Percentiles rank a stretch among this genome's conserved stretches.
Evolutionary conservation across 352 stramenopile genomes (phyloP).

Genomic region (Peronospora belbahrii): DNA sequence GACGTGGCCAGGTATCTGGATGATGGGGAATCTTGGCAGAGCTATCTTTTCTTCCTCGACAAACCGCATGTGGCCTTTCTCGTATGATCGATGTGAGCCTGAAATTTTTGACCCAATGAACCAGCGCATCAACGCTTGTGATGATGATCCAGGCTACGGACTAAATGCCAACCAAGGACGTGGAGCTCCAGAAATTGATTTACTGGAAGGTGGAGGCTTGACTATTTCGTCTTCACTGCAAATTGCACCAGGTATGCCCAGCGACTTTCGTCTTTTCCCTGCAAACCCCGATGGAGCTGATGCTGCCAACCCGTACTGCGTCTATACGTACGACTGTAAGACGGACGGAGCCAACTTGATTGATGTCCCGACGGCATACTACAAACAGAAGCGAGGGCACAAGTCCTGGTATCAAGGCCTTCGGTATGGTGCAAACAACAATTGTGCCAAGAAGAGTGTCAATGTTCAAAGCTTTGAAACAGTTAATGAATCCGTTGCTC

Average conservation of each 20-base stretch:
- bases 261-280: conserved; percentile 47
- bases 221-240: conserved; percentile 89
- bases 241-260: conserved; percentile 67
- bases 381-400: conserved; percentile 32
- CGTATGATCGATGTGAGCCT: conserved; percentile 87
- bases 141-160: conserved; percentile 84
- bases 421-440: conserved; percentile 52
- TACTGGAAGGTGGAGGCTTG: conserved; percentile 85
- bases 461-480: conserved; percentile 33
- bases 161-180: conserved; percentile 80
- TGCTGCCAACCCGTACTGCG: conserved; percentile 25
- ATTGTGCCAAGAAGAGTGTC: conserved; percentile 29
- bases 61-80: conserved; percentile 95
- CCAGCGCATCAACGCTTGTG: conserved; percentile 86
- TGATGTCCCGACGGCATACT: conserved; percentile 37
- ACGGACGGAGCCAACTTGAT: conserved; percentile 40
- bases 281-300: conserved; percentile 23
- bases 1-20: conserved; percentile 94
- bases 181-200: conserved; percentile 91
- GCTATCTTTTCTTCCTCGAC: conserved; percentile 92
- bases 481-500: conserved; percentile 32
- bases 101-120: conserved; percentile 44
- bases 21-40: conserved; percentile 93
- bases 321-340: conserved; percentile 46
- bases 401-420: conserved; percentile 61